A percentile compares a stretch with the other conserved stretches of the same genome.
phyloP scores from a whole-genome alignment of 2,329 filamentous ascomycete genomes.

The Thelonectria blattea region DNA sequence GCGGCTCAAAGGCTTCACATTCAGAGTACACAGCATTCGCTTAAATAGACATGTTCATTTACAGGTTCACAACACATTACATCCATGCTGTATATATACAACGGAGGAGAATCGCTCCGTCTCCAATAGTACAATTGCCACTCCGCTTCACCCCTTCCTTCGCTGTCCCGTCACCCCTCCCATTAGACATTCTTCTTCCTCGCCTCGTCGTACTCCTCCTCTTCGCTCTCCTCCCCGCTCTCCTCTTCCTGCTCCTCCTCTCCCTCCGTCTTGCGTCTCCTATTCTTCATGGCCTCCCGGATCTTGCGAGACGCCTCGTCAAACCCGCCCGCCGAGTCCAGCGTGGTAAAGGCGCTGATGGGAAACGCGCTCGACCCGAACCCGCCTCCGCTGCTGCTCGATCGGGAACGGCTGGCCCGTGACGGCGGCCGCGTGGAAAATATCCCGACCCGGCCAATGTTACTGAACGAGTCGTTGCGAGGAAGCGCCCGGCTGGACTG shows the following conservation, averaged over 20 bases:
- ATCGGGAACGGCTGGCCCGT: slow-evolving; percentile 73
- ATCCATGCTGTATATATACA: slow-evolving; percentile 8
- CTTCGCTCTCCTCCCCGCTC: slow-evolving; percentile 49
- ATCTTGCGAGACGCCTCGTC: slow-evolving; percentile 87
- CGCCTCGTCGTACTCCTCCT: slow-evolving; percentile 51
- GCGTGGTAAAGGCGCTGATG: slow-evolving; percentile 71
- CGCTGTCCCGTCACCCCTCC: background rate
- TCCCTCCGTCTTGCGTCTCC: slow-evolving; percentile 59
- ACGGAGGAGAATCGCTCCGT: background rate
- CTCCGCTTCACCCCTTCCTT: slow-evolving; percentile 1
- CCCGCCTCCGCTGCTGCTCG: slow-evolving; percentile 69
- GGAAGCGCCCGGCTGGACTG: slow-evolving; percentile 65
- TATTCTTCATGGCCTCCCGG: slow-evolving; percentile 77
- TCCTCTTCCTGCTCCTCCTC: slow-evolving; percentile 43
- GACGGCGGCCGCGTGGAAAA: slow-evolving; percentile 90
- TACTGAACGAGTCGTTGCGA: slow-evolving; percentile 91
- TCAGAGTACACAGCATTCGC: background rate
- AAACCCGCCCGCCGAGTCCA: slow-evolving; percentile 73
- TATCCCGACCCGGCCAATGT: slow-evolving; percentile 85
- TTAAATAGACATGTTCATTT: background rate
- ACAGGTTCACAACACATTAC: background rate
- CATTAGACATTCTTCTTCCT: slow-evolving; percentile 48
- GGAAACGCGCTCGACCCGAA: slow-evolving; percentile 67
- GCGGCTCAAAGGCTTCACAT: too few species aligned
- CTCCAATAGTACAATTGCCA: slow-evolving; percentile 24